Base-by-base conservation (phyloP, 2,329 filamentous ascomycete genomes). In the Metarhizium anisopliae region DNA sequence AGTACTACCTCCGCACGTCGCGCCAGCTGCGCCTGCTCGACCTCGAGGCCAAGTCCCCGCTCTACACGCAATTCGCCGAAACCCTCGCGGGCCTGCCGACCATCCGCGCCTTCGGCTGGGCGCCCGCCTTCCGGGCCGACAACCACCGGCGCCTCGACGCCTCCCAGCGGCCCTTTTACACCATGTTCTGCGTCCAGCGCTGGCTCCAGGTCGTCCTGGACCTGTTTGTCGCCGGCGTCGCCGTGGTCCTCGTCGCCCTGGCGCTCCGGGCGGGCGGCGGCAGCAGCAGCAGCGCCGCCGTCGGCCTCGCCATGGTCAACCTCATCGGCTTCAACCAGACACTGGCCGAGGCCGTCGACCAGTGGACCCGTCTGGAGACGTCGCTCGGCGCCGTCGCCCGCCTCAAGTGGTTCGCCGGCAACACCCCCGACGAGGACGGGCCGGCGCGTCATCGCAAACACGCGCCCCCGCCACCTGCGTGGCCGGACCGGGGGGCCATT, bases 41-140 rank as follows among this genome's bases (percentile, higher is more conserved):
- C 52, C 65, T 82, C 0, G 79, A 82, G 61, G 68, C 72, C 29
- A 75, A 77, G 56, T 71, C 72, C 0, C 75, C 77, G 1, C 67
- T 81, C 0, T 79, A 76, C 60, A 74, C 76, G 0, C 75, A 80
- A 47, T 80, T 81, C 58, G 68, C 71, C 3, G 79, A 82, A 58
- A 74, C 74, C 1, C 62, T 79, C 0, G 66, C 69, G 4, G 79
- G 78, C 0, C 58, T 81, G 0, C 60, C 69, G 0, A 80, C 75
- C 0, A 74, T 82, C 45, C 75, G 78, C 8, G 74, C 79, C 0
- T 80, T 79, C 54, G 70, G 70, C 1, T 80, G 77, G 77, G 66
- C 73, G 14, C 58, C 60, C 7, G 64, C 65, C 1, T 70, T 72
- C 50, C 60, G 70, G 1, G 56, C 68, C 5, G 69, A 71, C 30